Evolutionary conservation across 2,329 filamentous ascomycete genomes (phyloP).

Genomic region (Rutstroemia sp.): DNA sequence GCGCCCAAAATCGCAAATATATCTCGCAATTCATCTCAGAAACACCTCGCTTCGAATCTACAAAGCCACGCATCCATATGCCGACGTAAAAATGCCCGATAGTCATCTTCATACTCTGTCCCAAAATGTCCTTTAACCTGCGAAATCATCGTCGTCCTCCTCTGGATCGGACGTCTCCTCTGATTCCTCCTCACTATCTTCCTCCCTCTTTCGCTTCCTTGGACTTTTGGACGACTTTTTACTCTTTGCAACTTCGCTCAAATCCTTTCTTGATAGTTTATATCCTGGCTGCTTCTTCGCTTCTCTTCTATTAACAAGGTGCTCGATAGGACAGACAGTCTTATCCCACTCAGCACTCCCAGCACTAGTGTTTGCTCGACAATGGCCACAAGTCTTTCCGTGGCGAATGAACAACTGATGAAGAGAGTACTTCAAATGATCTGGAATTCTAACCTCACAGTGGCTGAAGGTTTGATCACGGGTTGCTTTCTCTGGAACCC

Average conservation of each 20-base stretch:
- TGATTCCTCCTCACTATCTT: slow-evolving; percentile 3
- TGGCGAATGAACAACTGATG: slow-evolving; percentile 49
- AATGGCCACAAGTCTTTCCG: slow-evolving; percentile 42
- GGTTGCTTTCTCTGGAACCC: slow-evolving; percentile 45
- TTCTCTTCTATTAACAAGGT: slow-evolving; percentile 50
- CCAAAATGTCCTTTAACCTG: too few species aligned
- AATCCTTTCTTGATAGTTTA: not conserved
- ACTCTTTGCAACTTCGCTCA: not conserved
- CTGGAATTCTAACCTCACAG: slow-evolving; percentile 44
- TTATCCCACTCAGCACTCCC: slow-evolving; percentile 56
- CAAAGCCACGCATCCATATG: too few species aligned
- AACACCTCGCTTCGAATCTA: not conserved
- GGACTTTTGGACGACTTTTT: not conserved
- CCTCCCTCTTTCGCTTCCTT: not conserved
- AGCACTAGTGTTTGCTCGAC: slow-evolving; percentile 44
- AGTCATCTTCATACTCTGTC: too few species aligned
- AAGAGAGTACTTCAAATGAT: slow-evolving; percentile 46
- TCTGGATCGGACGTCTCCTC: not conserved
- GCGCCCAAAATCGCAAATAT: not conserved
- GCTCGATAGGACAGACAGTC: slow-evolving; percentile 53
- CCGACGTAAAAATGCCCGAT: too few species aligned
- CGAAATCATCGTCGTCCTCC: not conserved
- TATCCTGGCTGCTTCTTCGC: slow-evolving; percentile 35
- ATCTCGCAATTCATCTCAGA: not conserved
- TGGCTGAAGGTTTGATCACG: slow-evolving; percentile 44